These are phyloP conservation scores for Tolypocladium cylindrosporum DNA, from an alignment of 2,329 filamentous ascomycete species.

Conservation along the genomic window DNA sequence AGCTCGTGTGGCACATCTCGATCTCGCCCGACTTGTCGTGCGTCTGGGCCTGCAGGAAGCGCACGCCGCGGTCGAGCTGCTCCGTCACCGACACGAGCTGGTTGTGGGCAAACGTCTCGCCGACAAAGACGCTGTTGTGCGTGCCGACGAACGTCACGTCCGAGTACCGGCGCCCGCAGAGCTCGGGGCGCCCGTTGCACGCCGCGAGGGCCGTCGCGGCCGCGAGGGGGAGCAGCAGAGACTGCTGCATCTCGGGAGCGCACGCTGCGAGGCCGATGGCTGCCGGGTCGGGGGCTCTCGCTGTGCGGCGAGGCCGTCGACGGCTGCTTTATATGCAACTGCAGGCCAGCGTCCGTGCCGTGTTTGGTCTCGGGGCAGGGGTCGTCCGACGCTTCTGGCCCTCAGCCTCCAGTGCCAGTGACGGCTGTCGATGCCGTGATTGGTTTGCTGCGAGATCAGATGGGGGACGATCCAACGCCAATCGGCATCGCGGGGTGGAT, in stretches of 20 bases:
- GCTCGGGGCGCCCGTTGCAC: slow-evolving; percentile 49
- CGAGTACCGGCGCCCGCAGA: slow-evolving; percentile 48
- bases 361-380: background rate
- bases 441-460: background rate
- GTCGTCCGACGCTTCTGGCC: background rate
- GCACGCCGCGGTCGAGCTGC: slow-evolving; percentile 52
- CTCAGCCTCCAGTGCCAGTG: background rate
- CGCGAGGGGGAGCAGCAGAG: slow-evolving; percentile 9
- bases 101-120: slow-evolving; percentile 42
- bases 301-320: background rate
- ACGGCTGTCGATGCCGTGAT: background rate
- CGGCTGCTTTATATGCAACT: slow-evolving; percentile 4
- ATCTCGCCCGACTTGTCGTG: slow-evolving; percentile 42
- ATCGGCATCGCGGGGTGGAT: background rate
- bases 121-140: slow-evolving; percentile 57
- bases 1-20: slow-evolving; percentile 56
- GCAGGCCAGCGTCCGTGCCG: background rate
- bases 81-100: slow-evolving; percentile 48
- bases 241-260: slow-evolving; percentile 6
- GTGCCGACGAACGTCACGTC: slow-evolving; percentile 52
- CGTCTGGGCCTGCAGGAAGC: slow-evolving; percentile 55
- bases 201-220: slow-evolving; percentile 11
- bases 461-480: background rate
- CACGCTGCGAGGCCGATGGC: background rate
- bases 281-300: background rate